Evolutionary conservation across 2,329 filamentous ascomycete genomes (phyloP).

Genomic region (Paracoccidioides lutzii): DNA sequence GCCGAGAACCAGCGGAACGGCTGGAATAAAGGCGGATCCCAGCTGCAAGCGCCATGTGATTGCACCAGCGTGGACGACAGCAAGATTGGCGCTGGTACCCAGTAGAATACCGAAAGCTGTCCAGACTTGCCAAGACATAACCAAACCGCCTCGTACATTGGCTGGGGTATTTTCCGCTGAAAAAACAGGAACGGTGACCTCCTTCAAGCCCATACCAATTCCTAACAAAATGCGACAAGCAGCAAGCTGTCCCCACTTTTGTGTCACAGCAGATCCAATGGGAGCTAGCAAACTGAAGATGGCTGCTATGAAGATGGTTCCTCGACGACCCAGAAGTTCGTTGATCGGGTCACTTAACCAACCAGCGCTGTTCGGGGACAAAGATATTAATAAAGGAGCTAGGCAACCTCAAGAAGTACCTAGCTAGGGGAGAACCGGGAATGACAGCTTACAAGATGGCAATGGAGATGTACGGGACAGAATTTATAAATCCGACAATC

Average conservation of each 20-base stretch:
- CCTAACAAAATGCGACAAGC: slow-evolving; percentile 45
- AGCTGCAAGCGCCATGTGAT: slow-evolving; percentile 53
- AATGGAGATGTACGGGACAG: slow-evolving; percentile 38
- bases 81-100: slow-evolving; percentile 54
- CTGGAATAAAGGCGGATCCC: slow-evolving; percentile 52
- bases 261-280: slow-evolving; percentile 49
- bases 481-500: slow-evolving; percentile 51
- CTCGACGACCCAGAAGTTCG: slow-evolving; percentile 45
- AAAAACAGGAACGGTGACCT: slow-evolving; percentile 44
- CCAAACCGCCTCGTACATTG: slow-evolving; percentile 42
- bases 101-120: slow-evolving; percentile 50
- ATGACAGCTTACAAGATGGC: slow-evolving; percentile 38
- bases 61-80: slow-evolving; percentile 45
- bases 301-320: slow-evolving; percentile 51
- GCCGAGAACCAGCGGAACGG: slow-evolving; percentile 43
- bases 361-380: slow-evolving; percentile 45
- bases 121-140: slow-evolving; percentile 44
- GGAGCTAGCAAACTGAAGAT: slow-evolving; percentile 55
- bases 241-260: slow-evolving; percentile 47
- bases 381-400: slow-evolving; percentile 35
- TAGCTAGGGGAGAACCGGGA: slow-evolving; percentile 44
- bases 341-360: slow-evolving; percentile 57
- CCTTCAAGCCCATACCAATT: slow-evolving; percentile 50
- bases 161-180: slow-evolving; percentile 44
- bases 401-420: slow-evolving; percentile 41